Evolutionary conservation across 2,329 filamentous ascomycete genomes (phyloP).

Genomic region (Lachnellula willkommii): DNA sequence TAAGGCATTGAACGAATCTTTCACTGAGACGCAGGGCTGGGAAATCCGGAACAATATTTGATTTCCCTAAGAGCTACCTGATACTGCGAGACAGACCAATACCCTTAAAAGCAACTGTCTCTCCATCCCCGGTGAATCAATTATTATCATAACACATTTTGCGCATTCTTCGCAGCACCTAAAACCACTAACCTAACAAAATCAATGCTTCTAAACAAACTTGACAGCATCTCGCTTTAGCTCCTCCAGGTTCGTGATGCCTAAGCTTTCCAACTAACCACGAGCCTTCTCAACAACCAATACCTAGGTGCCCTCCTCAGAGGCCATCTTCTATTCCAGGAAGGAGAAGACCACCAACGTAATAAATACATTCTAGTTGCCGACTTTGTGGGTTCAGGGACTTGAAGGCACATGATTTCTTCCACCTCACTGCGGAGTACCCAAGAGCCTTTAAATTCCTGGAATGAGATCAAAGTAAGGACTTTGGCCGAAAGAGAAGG

Average conservation of each 20-base stretch:
- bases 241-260: neutral
- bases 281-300: slow-evolving; percentile 57
- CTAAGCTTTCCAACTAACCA: slow-evolving; percentile 39
- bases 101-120: no score
- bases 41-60: no score
- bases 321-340: slow-evolving; percentile 41
- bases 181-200: neutral
- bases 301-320: slow-evolving; percentile 55
- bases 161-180: neutral
- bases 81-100: no score
- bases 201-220: neutral
- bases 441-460: slow-evolving; percentile 54
- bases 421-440: neutral
- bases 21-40: no score
- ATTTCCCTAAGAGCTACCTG: no score
- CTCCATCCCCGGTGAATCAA: no score
- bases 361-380: slow-evolving; percentile 15
- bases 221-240: slow-evolving; percentile 10
- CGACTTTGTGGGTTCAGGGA: slow-evolving; percentile 3
- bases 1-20: no score
- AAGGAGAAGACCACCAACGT: slow-evolving; percentile 42
- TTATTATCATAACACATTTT: no score
- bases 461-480: slow-evolving; percentile 45
- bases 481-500: no score
- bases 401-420: slow-evolving; percentile 11